Conservation (phyloP, 106 monocot genomes). For the Apostasia ramifera region DNA sequence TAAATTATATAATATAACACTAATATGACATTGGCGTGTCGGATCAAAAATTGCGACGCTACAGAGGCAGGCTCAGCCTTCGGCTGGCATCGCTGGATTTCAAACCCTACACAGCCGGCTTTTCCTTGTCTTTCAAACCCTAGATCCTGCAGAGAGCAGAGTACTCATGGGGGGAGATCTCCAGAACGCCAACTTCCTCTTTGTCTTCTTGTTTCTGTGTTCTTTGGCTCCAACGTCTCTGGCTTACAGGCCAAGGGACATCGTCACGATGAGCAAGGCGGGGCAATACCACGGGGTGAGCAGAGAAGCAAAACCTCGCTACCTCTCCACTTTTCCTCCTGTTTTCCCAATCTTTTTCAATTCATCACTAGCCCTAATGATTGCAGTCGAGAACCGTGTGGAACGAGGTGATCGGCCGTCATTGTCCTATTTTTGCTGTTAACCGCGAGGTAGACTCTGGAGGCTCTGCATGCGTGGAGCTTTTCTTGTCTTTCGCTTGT, state of each 20-base stretch:
- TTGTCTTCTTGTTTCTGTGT: slow-evolving; percentile 17
- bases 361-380: neutral
- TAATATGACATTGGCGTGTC: no score
- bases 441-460: slow-evolving; percentile 64
- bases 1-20: no score
- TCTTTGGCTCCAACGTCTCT: slow-evolving; percentile 19
- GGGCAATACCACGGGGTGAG: slow-evolving; percentile 94
- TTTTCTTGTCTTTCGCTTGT: neutral
- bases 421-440: slow-evolving; percentile 88
- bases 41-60: no score
- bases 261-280: slow-evolving; percentile 73
- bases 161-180: neutral
- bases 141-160: no score
- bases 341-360: neutral
- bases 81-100: no score
- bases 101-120: no score
- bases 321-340: neutral
- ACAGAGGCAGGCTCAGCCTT: no score
- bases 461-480: neutral
- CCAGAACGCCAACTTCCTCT: neutral
- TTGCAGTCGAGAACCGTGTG: slow-evolving; percentile 80
- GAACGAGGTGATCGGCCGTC: slow-evolving; percentile 82
- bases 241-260: slow-evolving; percentile 88
- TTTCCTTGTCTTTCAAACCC: no score
- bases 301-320: slow-evolving; percentile 7